Conservation (phyloP, 169 alveolate species). For the Cryptosporidium viatorum region DNA sequence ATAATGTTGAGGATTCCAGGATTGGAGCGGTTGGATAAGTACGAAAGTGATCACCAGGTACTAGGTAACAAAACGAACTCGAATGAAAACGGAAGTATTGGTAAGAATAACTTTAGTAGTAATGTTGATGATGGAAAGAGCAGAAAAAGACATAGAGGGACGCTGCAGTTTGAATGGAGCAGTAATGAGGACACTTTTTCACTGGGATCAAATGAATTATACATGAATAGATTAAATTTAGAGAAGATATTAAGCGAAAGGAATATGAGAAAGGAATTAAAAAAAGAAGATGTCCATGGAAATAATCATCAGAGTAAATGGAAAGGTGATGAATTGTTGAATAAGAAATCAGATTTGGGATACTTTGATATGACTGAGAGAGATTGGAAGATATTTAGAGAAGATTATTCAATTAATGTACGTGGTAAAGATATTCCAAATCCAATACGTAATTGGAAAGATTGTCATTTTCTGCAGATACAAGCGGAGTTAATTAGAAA, state of each 20-base stretch:
- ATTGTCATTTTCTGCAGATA: constrained; percentile 84
- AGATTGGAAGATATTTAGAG: constrained; percentile 97
- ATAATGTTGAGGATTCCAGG: constrained; percentile 59
- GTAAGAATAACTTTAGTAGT: neutral
- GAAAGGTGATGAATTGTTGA: constrained; percentile 76
- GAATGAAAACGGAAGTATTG: neutral
- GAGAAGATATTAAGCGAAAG: constrained; percentile 37
- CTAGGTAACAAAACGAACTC: neutral
- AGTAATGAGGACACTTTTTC: constrained; percentile 88
- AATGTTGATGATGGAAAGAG: neutral
- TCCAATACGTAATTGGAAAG: constrained; percentile 94
- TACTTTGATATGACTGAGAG: constrained; percentile 89
- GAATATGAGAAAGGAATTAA: constrained; percentile 30
- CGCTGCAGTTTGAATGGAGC: constrained; percentile 91
- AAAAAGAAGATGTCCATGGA: constrained; percentile 34
- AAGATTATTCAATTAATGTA: constrained; percentile 91
- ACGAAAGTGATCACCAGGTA: neutral
- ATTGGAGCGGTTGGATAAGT: constrained; percentile 40
- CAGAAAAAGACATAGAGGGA: constrained; percentile 76
- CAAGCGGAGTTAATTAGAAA: constrained; percentile 80
- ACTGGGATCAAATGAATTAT: constrained; percentile 89
- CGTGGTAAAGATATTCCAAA: constrained; percentile 92
- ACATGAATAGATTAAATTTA: constrained; percentile 86
- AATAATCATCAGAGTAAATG: constrained; percentile 82
- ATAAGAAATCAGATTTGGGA: neutral